These are phyloP conservation scores for Akanthomyces dipterigenus DNA, from an alignment of 2,329 filamentous ascomycete species.

Conservation along the genomic window DNA sequence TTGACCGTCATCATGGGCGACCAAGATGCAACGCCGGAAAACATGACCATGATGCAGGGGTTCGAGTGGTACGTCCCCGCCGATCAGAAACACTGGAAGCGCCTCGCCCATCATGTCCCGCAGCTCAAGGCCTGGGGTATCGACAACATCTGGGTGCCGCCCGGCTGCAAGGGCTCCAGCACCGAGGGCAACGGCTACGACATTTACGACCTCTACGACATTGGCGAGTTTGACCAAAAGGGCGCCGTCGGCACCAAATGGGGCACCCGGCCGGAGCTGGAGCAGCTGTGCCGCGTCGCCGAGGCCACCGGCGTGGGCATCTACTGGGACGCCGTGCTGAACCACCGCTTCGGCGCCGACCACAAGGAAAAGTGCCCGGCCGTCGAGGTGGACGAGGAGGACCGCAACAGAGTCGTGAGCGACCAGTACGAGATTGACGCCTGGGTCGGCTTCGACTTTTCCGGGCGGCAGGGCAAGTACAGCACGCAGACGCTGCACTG, in stretches of 20 bases:
- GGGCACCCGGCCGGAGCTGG: slow-evolving; percentile 58
- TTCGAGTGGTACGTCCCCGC: slow-evolving; percentile 70
- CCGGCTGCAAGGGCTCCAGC: slow-evolving; percentile 34
- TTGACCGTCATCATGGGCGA: background rate
- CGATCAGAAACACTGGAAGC: slow-evolving; percentile 56
- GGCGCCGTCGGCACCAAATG: slow-evolving; percentile 59
- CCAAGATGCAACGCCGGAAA: slow-evolving; percentile 29
- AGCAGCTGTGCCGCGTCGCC: slow-evolving; percentile 20
- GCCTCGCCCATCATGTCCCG: slow-evolving; percentile 49
- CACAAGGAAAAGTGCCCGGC: slow-evolving; percentile 55
- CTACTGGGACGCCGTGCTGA: slow-evolving; percentile 68
- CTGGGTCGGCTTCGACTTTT: slow-evolving; percentile 65
- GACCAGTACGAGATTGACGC: slow-evolving; percentile 59
- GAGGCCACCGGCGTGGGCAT: slow-evolving; percentile 51
- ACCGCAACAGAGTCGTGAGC: slow-evolving; percentile 50
- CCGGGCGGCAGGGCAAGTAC: slow-evolving; percentile 55
- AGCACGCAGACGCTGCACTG: slow-evolving; percentile 60
- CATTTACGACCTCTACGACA: slow-evolving; percentile 42
- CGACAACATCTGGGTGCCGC: slow-evolving; percentile 62
- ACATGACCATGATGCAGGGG: slow-evolving; percentile 58
- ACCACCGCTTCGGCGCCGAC: slow-evolving; percentile 70
- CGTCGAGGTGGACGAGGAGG: slow-evolving; percentile 55
- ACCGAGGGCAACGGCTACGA: slow-evolving; percentile 3
- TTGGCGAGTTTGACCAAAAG: slow-evolving; percentile 72
- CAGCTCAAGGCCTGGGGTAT: slow-evolving; percentile 56